Conservation (phyloP, 345 rosid species). For the Corchorus olitorius region DNA sequence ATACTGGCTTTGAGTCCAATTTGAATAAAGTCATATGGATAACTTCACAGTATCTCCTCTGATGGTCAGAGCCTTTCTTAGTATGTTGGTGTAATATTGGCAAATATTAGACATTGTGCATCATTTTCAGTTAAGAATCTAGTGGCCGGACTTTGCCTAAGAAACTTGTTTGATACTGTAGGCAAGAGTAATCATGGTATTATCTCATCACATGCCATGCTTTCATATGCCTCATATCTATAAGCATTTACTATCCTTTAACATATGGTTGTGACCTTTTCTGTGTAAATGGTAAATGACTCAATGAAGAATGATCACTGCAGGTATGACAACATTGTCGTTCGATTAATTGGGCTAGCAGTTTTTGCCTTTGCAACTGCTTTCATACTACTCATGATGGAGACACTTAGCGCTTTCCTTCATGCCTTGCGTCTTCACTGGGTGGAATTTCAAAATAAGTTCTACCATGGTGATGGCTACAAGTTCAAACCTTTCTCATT, state of each 20-base stretch:
- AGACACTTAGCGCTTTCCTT: slow-evolving; percentile 92
- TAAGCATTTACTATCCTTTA: neutral
- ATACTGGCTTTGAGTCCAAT: neutral
- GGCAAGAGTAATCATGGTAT: neutral
- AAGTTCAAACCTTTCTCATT: slow-evolving; percentile 91
- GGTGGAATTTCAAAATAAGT: slow-evolving; percentile 92
- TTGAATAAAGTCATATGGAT: neutral
- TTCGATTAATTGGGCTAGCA: slow-evolving; percentile 73
- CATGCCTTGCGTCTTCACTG: slow-evolving; percentile 98
- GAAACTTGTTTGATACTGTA: too few relatives aligned
- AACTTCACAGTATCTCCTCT: slow-evolving; percentile 4
- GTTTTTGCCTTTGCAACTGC: slow-evolving; percentile 96
- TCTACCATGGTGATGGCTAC: slow-evolving; percentile 94
- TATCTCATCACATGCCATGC: neutral
- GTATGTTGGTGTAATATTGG: neutral
- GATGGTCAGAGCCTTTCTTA: neutral
- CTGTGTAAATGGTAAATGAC: slow-evolving; percentile 3
- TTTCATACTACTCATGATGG: slow-evolving; percentile 94
- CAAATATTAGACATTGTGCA: neutral
- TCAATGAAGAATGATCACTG: neutral
- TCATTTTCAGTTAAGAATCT: slow-evolving; percentile 7
- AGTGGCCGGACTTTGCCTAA: too few relatives aligned
- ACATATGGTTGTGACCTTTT: neutral
- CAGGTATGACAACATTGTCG: slow-evolving; percentile 81
- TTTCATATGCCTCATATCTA: neutral